Base-by-base conservation (phyloP, 1,284 basidiomycete species). In the Tylopilus sp. region DNA sequence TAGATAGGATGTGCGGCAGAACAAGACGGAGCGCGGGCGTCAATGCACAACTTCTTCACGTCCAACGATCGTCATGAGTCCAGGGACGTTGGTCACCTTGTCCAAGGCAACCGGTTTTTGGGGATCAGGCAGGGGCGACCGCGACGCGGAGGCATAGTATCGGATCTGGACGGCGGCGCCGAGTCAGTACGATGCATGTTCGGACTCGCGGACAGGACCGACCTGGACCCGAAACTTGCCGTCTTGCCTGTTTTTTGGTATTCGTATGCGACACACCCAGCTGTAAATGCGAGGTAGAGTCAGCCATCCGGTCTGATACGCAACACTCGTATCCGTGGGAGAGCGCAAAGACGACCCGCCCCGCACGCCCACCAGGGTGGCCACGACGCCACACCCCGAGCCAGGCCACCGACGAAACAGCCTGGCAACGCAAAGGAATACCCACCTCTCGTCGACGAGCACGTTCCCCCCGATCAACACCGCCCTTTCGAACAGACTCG, bases 391-490 rank as follows among this genome's bases (percentile, higher is more conserved):
- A 13, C 22, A 43, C 29, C 24, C 4, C 15, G n/a, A 24, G 13
- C 20, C 32, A n/a, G 24, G 8, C 24, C 39, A 10, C n/a, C 31
- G 11, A 15, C 5, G n/a, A 25, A 29, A 55, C 35, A 43, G 32
- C 45, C 33, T 45, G 44, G 25, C 26, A n/a, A 17, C 20, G n/a
- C 3, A 2, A 17, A 2, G 9, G 1, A 9, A 48, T 25, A 80
- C 85, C 50, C 63, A 88, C 87, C 79, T 75, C 65, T 90, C 87
- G 43, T 89, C 81, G 6, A 86, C 76, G 46, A 90, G 74, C 3
- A 80, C 81, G 59, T 83, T 84, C 1, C 79, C 83, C 13, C 82
- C 84, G 5, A 80, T 56, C 22, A 61, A 61, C 53, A 75, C 70
- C n/a, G 83, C 81, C 50, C 76, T 74, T 51, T 84, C 79, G 51